Base-by-base conservation (phyloP, 148 eudicot genomes). In the Tetragonia tetragonoides region DNA sequence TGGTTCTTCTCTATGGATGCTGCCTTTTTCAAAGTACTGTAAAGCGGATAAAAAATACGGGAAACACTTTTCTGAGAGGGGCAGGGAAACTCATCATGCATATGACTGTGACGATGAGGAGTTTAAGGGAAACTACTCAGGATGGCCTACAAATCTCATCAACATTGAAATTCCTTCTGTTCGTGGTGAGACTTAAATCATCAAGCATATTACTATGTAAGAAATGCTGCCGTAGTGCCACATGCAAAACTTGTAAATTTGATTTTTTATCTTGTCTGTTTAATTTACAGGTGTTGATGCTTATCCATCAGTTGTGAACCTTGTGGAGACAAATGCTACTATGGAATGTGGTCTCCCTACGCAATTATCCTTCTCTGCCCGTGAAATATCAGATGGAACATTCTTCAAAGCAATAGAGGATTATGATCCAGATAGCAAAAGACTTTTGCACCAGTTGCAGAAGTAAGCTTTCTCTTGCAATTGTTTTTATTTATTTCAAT, bases 1-100 rank as follows among this genome's bases (percentile, higher is more conserved):
- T 85, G 99, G 89, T 49, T 95, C 97, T 80, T 88, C 97, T 54
- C 68, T 88, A 57, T 95, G 97, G 99, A 93, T 95, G 97, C 72
- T 90, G 90, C 99, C 99, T 66, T 88, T 88, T 87, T 92, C 97
- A 74, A 84, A 84, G 81, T 83, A 93, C 81, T 95, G 97, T 83
- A 88, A 78, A 88, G 84, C 89, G 34, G 99, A 91, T 63, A 79
- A 79, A 77, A 80, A 70, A 82, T 91, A 91, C 82, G 81, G 81
- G 82, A 95, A 83, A 82, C 93, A 93, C 85, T 88, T 93, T 74
- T 76, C 89, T 78, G 83, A 80, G 66, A 87, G 80, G 72, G 78
- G 78, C 80, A 84, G 67, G 84, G 86, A 88, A 53, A 80, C 62
- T 65, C 90, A 86, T 84, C 84, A 83, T 66, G 84, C 80, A 69